Base-by-base conservation (phyloP, 805 yeast genomes). In the Saccharomyces jurei region DNA sequence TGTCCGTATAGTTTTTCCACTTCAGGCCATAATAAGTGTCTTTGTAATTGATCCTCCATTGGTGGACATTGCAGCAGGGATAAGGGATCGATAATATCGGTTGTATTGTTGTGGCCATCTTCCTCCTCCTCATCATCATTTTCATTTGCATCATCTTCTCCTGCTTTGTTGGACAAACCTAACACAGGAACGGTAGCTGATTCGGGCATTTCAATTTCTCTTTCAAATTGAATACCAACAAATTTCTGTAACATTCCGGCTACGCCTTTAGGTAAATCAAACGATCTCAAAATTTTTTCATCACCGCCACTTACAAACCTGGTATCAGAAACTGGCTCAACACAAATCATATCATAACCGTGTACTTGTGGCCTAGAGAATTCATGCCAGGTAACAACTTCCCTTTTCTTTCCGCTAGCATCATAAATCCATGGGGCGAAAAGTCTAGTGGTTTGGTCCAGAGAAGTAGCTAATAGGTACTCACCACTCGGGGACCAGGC, bases 311-410 rank as follows among this genome's bases (percentile, higher is more conserved):
- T 88, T 2, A 91, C 87, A 72, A 88, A 92, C 58, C 79, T 74
- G 0, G 86, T 76, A 50, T 76, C 71, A 17, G 80, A 71, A 13
- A 94, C 69, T 11, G 86, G 76, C 41, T 83, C 81, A 6, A 87
- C 75, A 60, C 96, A 83, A 41, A 88, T 78, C 97, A 94, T 90
- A 66, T 94, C 98, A 67, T 89, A 94, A 8, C 99, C 99, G 69
- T 94, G 99, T 58, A 94, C 94, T 70, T 94, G 99, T 0, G 99
- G 98, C 61, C 99, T 80, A 1, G 97, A 89, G 69, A 94, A 85
- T 69, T 94, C 99, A 66, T 85, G 86, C 96, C 97, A 90, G 1
- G 84, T 75, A 6, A 60, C 55, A 1, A 48, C 50, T 0, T 60
- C 54, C 49, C 76, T 69, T 17, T 52, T 54, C 22, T 64, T 54